Percentiles rank a stretch among this genome's conserved stretches.
phyloP scores from a whole-genome alignment of 2,329 filamentous ascomycete species.

The Neofusicoccum umdonicola region DNA sequence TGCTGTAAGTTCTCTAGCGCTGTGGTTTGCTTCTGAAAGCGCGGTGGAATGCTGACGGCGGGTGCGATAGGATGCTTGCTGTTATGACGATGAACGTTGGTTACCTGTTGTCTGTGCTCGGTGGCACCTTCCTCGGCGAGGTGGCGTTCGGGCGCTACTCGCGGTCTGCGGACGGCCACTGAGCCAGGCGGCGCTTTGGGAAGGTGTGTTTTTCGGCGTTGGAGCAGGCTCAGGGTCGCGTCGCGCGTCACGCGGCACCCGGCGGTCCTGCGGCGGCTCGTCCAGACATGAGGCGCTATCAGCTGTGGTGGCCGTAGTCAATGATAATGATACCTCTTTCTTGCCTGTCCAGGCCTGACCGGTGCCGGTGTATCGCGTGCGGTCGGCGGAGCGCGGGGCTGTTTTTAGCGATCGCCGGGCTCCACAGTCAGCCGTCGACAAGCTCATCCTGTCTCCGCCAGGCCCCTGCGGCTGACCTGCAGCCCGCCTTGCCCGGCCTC shows the following conservation, averaged over 20 bases:
- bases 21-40: not conserved
- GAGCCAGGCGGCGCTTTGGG: not conserved
- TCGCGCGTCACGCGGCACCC: no score
- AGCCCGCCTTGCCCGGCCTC: not conserved
- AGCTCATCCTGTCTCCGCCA: slow-evolving; percentile 5
- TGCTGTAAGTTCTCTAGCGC: slow-evolving; percentile 66
- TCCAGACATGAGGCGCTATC: no score
- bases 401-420: not conserved
- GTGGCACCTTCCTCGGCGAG: slow-evolving; percentile 80
- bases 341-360: no score
- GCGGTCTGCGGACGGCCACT: slow-evolving; percentile 21
- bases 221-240: not conserved
- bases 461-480: not conserved
- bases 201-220: not conserved
- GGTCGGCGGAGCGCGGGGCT: not conserved
- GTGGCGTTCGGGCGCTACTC: slow-evolving; percentile 72
- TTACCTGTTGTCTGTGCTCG: slow-evolving; percentile 78
- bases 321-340: no score
- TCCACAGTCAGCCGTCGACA: slow-evolving; percentile 4
- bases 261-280: no score
- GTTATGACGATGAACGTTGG: slow-evolving; percentile 89
- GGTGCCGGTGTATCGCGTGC: not conserved
- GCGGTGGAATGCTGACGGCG: not conserved
- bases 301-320: no score
- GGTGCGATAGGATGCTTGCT: slow-evolving; percentile 72